Conservation (phyloP, 257 asterid species). For the Capsicum baccatum region DNA sequence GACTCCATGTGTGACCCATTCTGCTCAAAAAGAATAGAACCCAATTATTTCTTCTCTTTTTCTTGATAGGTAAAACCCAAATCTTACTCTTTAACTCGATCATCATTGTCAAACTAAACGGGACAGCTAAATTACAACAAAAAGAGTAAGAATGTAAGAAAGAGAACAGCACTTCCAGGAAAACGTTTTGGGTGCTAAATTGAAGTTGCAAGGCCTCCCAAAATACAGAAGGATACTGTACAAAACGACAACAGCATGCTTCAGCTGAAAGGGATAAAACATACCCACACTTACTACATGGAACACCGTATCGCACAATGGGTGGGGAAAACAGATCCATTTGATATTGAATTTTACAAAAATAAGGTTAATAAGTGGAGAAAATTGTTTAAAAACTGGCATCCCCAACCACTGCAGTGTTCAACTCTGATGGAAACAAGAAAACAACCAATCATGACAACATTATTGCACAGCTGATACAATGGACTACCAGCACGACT, state of each 20-base stretch:
- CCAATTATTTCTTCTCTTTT: not conserved
- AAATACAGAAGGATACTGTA: not conserved
- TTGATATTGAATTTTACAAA: not conserved
- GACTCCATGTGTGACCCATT: not conserved
- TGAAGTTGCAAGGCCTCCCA: not conserved
- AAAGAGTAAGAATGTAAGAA: not conserved
- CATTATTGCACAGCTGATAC: not conserved
- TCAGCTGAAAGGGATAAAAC: not conserved
- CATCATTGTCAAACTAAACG: not conserved
- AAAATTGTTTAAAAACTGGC: not conserved
- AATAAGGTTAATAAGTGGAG: not conserved
- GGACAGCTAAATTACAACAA: not conserved
- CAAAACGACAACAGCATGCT: not conserved
- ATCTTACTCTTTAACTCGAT: not conserved
- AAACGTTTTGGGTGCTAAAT: conserved; percentile 11
- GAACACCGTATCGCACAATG: not conserved
- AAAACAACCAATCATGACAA: not conserved
- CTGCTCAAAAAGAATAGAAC: not conserved
- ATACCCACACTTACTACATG: not conserved
- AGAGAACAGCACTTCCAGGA: not conserved
- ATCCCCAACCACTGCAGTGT: conserved; percentile 10
- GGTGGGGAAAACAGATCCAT: not conserved
- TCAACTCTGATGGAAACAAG: not conserved
- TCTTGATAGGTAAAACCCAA: not conserved
- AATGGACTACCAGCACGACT: not conserved